A percentile compares a stretch with the other conserved stretches of the same genome.
Conservation (phyloP, 805 yeast genomes). For the Hemisphaericaspora nanyangensis region DNA sequence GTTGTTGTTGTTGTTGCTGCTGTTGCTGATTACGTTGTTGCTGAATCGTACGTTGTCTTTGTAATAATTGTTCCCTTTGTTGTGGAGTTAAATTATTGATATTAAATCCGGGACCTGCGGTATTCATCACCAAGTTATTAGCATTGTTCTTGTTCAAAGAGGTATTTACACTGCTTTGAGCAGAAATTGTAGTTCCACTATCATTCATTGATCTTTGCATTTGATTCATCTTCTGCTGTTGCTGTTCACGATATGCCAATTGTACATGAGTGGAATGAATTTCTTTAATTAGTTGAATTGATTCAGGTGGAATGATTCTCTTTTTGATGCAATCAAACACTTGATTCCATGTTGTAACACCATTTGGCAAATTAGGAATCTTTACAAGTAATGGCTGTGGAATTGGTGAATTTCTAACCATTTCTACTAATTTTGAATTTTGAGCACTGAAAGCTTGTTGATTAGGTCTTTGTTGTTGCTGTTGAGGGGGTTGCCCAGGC, state of each 20-base stretch:
- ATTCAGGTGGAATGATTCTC: conserved; percentile 55
- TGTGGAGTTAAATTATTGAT: conserved; percentile 20
- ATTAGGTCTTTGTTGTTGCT: not conserved
- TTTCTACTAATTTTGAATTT: conserved; percentile 21
- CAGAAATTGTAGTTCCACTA: conserved; percentile 9
- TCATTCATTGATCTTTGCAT: conserved; percentile 14
- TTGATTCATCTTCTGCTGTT: conserved; percentile 28
- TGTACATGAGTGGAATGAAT: conserved; percentile 67
- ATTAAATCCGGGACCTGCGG: conserved; percentile 4
- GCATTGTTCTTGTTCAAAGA: conserved; percentile 10
- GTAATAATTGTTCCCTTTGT: conserved; percentile 37
- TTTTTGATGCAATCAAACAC: conserved; percentile 60
- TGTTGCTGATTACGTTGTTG: conserved; percentile 30
- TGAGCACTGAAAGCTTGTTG: not conserved
- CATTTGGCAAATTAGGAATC: conserved; percentile 75
- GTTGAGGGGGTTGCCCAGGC: conserved; percentile 9
- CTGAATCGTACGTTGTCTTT: conserved; percentile 23
- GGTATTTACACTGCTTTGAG: conserved; percentile 7
- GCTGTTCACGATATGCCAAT: conserved; percentile 48
- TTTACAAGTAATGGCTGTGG: conserved; percentile 63
- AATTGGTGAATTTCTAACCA: conserved; percentile 64
- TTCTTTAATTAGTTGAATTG: conserved; percentile 57
- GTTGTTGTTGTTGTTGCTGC: conserved; percentile 20
- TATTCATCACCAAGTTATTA: conserved; percentile 6
- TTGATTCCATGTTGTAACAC: conserved; percentile 77